phyloP scores from a whole-genome alignment of 345 rosid species.

The Salix suchowensis region DNA sequence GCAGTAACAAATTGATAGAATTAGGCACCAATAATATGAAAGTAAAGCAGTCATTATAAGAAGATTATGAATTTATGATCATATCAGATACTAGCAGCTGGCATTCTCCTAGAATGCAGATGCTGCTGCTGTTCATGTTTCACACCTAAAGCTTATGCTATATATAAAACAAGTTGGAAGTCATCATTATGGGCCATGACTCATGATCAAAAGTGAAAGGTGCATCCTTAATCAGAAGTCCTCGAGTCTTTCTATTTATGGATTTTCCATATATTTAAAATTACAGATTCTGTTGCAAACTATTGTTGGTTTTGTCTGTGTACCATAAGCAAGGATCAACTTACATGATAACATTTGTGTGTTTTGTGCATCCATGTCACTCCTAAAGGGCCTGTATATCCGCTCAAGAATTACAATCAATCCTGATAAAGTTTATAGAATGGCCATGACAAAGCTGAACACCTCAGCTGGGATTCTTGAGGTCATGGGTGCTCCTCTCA shows the following conservation, averaged over 20 bases:
- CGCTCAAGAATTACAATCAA: constrained; percentile 83
- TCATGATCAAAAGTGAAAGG: neutral
- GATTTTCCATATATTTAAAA: neutral
- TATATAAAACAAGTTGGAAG: no score
- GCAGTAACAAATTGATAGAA: no score
- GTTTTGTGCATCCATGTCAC: constrained; percentile 3
- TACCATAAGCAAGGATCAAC: neutral
- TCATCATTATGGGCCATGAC: neutral
- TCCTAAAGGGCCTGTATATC: constrained; percentile 61
- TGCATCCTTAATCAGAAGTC: neutral
- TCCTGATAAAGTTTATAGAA: constrained; percentile 88
- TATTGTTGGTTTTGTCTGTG: neutral
- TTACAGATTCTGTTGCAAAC: neutral
- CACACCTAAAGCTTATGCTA: no score
- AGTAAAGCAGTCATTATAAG: no score
- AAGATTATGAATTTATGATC: no score
- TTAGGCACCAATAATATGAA: no score
- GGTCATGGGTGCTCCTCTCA: constrained; percentile 95
- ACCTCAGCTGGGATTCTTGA: constrained; percentile 89
- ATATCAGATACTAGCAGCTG: no score
- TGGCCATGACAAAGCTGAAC: constrained; percentile 83
- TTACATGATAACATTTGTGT: neutral
- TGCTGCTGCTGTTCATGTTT: neutral
- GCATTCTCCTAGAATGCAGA: neutral
- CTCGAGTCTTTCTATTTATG: neutral